A percentile compares a stretch with the other conserved stretches of the same genome.
phyloP scores from a whole-genome alignment of 1,139 yeast species.

The Arxiozyma bovina region DNA sequence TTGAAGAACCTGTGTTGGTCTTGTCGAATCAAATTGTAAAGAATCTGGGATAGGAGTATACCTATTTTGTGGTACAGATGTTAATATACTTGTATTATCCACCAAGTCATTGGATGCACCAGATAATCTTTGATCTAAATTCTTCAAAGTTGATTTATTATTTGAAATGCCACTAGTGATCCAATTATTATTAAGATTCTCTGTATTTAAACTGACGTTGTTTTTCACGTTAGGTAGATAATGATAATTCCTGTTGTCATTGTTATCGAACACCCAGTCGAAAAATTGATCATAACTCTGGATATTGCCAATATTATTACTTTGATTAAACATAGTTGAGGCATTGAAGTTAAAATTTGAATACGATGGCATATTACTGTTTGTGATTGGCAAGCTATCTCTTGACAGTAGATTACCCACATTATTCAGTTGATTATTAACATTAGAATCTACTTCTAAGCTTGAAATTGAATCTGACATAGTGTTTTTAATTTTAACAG shows the following conservation, averaged over 20 bases:
- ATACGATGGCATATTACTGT: not conserved
- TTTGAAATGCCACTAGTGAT: not conserved
- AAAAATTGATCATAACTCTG: slow-evolving; percentile 14
- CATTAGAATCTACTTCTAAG: not conserved
- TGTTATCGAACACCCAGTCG: slow-evolving; percentile 20
- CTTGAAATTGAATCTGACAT: not conserved
- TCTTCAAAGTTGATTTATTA: not conserved
- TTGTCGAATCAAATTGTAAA: not conserved
- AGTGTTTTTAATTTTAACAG: not conserved
- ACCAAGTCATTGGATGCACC: not conserved
- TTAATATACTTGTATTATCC: not conserved
- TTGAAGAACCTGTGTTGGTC: not conserved
- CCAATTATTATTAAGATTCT: too few relatives aligned
- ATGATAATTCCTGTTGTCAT: slow-evolving; percentile 8
- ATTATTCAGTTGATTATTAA: not conserved
- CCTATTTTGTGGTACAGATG: not conserved
- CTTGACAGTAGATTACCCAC: not conserved
- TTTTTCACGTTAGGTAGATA: not conserved
- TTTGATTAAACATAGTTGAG: not conserved
- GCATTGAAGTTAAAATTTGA: not conserved
- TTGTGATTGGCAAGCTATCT: not conserved
- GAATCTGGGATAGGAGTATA: not conserved
- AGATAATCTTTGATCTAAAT: not conserved
- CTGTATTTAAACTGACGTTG: not conserved
- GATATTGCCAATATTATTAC: not conserved